Evolutionary conservation across 768 basidiomycete genomes (phyloP).

Genomic region (Boletus rubroflammeus): DNA sequence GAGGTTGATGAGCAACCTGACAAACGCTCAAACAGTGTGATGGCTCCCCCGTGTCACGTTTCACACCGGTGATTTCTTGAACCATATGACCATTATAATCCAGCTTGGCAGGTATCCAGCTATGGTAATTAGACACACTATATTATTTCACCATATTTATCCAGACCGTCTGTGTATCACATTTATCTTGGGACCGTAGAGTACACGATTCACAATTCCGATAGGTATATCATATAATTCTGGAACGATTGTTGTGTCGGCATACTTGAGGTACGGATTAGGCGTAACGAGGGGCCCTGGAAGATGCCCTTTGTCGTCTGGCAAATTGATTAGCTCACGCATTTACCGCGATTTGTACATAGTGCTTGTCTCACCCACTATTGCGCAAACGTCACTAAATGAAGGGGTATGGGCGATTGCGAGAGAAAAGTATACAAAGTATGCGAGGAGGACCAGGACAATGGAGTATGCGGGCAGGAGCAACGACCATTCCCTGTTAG

Average conservation of each 20-base stretch:
- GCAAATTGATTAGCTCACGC: conserved; percentile 10
- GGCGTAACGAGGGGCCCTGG: conserved; percentile 32
- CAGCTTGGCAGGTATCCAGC: not conserved
- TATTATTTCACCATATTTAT: conserved; percentile 22
- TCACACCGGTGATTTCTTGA: conserved; percentile 12
- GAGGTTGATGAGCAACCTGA: not conserved
- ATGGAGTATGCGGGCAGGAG: conserved; percentile 77
- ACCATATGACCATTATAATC: conserved; percentile 15
- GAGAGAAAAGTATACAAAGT: conserved; percentile 72
- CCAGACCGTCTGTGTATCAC: conserved; percentile 9
- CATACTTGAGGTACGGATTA: conserved; percentile 49
- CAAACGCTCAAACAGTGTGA: not conserved
- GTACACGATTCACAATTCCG: conserved; percentile 71
- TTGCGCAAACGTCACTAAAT: conserved; percentile 62
- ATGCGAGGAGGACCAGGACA: conserved; percentile 68
- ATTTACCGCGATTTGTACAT: conserved; percentile 8
- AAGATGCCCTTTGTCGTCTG: conserved; percentile 58
- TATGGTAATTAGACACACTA: not conserved
- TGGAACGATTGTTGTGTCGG: conserved; percentile 47
- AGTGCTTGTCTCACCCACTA: conserved; percentile 51
- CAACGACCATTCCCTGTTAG: conserved; percentile 80
- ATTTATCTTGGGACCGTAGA: conserved; percentile 42
- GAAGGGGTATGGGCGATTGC: conserved; percentile 68
- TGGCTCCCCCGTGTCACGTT: not conserved
- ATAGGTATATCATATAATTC: conserved; percentile 82